These are phyloP conservation scores for Elaphomyces granulatus DNA, from an alignment of 495 filamentous ascomycete species.

Conservation along the genomic window DNA sequence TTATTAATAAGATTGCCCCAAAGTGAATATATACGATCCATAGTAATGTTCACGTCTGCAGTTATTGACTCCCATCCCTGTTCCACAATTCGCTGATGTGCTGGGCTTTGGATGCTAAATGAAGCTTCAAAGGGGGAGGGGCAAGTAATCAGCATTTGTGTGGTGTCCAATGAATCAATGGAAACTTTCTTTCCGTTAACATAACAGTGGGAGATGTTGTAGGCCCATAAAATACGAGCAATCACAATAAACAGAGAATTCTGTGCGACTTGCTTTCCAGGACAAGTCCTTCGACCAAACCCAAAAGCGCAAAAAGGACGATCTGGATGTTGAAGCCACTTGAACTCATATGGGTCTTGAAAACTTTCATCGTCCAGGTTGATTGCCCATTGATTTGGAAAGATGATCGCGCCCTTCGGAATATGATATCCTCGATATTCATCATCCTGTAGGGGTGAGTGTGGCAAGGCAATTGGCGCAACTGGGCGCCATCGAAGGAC, in stretches of 20 bases:
- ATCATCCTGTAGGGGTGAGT: conserved; percentile 36
- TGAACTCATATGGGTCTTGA: conserved; percentile 24
- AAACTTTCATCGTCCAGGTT: conserved; percentile 23
- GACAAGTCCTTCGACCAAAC: conserved; percentile 45
- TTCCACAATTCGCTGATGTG: too few species aligned
- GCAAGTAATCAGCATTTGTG: too few species aligned
- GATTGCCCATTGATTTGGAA: conserved; percentile 32
- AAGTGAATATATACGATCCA: too few species aligned
- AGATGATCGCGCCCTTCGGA: conserved; percentile 31
- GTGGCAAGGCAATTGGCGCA: conserved; percentile 30
- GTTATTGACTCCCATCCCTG: too few species aligned
- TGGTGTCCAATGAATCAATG: too few species aligned
- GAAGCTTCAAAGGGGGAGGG: too few species aligned
- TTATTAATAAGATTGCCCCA: too few species aligned
- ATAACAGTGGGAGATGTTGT: too few species aligned
- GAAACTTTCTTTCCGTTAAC: too few species aligned
- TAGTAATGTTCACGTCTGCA: too few species aligned
- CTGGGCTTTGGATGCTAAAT: too few species aligned
- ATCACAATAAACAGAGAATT: conserved; percentile 42
- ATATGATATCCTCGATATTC: conserved; percentile 37
- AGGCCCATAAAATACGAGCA: conserved; percentile 44
- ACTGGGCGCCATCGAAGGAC: conserved; percentile 24
- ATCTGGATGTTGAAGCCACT: conserved; percentile 24
- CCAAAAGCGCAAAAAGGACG: conserved; percentile 42
- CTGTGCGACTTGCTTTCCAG: conserved; percentile 40